phyloP scores from a whole-genome alignment of 495 filamentous ascomycete species.

The Penicillium mononematosum region DNA sequence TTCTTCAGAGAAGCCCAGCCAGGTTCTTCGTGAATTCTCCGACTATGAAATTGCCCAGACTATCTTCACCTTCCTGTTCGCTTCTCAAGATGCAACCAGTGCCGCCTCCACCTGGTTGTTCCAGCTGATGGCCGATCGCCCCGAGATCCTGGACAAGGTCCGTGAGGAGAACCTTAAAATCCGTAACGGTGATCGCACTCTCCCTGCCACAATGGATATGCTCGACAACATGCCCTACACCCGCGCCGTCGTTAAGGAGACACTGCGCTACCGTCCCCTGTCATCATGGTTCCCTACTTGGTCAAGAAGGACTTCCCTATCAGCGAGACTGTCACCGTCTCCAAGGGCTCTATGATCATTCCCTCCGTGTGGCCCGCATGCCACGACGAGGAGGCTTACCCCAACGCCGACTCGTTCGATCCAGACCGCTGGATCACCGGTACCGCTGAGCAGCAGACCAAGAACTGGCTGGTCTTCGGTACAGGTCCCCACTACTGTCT shows the following conservation, averaged over 20 bases:
- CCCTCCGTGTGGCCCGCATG: slow-evolving; percentile 87
- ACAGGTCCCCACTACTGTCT: slow-evolving; percentile 96
- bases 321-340: slow-evolving; percentile 79
- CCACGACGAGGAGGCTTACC: slow-evolving; percentile 90
- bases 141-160: slow-evolving; percentile 84
- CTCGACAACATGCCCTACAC: slow-evolving; percentile 89
- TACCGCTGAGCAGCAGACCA: slow-evolving; percentile 83
- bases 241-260: slow-evolving; percentile 89
- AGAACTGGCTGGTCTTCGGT: slow-evolving; percentile 98
- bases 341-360: slow-evolving; percentile 94
- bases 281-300: slow-evolving; percentile 96
- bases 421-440: slow-evolving; percentile 93
- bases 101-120: slow-evolving; percentile 93
- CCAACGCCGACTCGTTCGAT: slow-evolving; percentile 78
- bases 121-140: slow-evolving; percentile 91
- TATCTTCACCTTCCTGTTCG: slow-evolving; percentile 96
- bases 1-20: slow-evolving; percentile 71
- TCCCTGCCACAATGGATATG: slow-evolving; percentile 73
- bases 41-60: slow-evolving; percentile 94
- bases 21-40: slow-evolving; percentile 80
- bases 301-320: slow-evolving; percentile 96
- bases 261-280: slow-evolving; percentile 94
- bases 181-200: slow-evolving; percentile 73
- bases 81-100: slow-evolving; percentile 94
- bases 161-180: slow-evolving; percentile 85